Evolutionary conservation across 371 early-diverging fungal species (phyloP).

Genomic region (Batrachochytrium dendrobatidis): DNA sequence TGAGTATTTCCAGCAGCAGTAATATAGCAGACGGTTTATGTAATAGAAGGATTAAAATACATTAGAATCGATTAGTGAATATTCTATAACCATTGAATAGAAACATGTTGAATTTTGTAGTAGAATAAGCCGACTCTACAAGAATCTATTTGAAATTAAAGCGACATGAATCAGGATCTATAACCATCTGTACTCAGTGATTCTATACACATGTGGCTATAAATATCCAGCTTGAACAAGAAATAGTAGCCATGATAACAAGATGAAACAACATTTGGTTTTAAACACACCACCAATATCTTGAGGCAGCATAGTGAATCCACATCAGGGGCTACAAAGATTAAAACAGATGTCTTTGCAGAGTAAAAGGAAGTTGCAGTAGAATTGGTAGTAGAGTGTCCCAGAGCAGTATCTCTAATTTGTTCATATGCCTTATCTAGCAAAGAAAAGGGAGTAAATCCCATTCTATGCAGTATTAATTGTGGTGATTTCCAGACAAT

Average conservation of each 20-base stretch:
- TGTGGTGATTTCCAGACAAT: not conserved
- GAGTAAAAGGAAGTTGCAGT: not conserved
- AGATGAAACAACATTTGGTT: not conserved
- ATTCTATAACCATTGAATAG: not conserved
- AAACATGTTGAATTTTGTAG: not conserved
- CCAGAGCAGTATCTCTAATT: slow-evolving; percentile 5
- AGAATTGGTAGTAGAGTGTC: not conserved
- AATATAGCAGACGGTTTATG: not conserved
- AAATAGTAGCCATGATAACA: not conserved
- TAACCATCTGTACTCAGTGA: not conserved
- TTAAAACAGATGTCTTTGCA: slow-evolving; percentile 32
- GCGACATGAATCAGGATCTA: not conserved
- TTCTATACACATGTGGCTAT: not conserved
- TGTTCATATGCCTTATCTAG: slow-evolving; percentile 14
- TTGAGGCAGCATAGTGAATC: slow-evolving; percentile 82
- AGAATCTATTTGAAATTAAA: not conserved
- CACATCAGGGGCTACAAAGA: slow-evolving; percentile 75
- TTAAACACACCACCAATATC: slow-evolving; percentile 58
- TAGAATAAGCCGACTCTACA: not conserved
- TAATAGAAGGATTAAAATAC: not conserved
- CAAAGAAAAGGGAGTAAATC: slow-evolving; percentile 8
- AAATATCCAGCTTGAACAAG: not conserved
- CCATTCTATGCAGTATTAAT: slow-evolving; percentile 9
- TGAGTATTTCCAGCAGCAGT: slow-evolving; percentile 9
- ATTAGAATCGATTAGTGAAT: not conserved